phyloP scores from a whole-genome alignment of 140 eudicot genomes.

The Ambrosia hybrid region DNA sequence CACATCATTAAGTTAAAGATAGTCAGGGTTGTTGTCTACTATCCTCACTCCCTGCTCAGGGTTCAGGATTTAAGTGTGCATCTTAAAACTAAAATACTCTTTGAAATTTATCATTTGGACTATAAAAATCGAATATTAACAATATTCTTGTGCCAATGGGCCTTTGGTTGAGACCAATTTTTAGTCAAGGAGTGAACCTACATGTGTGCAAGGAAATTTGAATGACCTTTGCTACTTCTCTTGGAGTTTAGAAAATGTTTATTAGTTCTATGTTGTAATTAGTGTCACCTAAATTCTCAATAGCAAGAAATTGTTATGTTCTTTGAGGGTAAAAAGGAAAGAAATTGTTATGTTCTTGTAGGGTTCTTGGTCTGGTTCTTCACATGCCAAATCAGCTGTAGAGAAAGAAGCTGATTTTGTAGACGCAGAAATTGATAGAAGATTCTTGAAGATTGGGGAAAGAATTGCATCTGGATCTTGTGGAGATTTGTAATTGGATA shows the following conservation, averaged over 20 bases:
- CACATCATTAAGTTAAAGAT: too few relatives aligned
- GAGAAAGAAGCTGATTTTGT: conserved; percentile 42
- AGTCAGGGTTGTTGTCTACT: too few relatives aligned
- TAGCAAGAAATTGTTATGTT: neutral
- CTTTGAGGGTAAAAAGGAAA: neutral
- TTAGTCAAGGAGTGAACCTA: neutral
- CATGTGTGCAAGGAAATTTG: neutral
- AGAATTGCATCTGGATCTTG: conserved; percentile 77
- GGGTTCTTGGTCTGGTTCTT: conserved; percentile 82
- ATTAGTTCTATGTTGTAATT: neutral
- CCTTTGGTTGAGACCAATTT: too few relatives aligned
- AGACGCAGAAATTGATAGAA: conserved; percentile 75
- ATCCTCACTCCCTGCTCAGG: neutral
- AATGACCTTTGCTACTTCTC: neutral
- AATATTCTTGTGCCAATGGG: too few relatives aligned
- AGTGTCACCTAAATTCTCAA: neutral
- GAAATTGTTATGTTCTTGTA: conserved; percentile 17
- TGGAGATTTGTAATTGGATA: conserved; percentile 67
- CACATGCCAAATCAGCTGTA: conserved; percentile 45
- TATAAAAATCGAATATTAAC: neutral
- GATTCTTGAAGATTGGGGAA: conserved; percentile 59
- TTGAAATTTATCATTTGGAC: neutral
- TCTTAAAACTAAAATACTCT: neutral
- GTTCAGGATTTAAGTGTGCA: neutral
- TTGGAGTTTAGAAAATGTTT: neutral